These are phyloP conservation scores for Cinnamomum micranthum DNA, from an alignment of 164 flowering plant genomes.

Conservation along the genomic window DNA sequence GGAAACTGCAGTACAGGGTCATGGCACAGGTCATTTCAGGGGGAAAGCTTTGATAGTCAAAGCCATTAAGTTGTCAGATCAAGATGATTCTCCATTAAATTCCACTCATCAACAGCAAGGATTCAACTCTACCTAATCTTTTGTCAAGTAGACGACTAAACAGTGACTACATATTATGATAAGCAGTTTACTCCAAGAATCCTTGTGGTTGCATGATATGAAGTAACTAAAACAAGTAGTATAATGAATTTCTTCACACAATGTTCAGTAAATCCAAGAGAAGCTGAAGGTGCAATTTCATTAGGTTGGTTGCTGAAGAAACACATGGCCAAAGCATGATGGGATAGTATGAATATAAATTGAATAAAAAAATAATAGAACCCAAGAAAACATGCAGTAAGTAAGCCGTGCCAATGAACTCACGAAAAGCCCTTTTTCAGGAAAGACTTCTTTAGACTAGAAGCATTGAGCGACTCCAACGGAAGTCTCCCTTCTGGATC, in stretches of 20 bases:
- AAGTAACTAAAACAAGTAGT: not conserved
- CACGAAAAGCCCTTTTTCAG: conserved; percentile 82
- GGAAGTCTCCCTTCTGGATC: conserved; percentile 94
- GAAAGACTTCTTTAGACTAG: conserved; percentile 66
- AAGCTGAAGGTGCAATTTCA: not conserved
- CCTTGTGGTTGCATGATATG: not conserved
- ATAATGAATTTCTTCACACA: not conserved
- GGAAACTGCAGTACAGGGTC: too few relatives aligned
- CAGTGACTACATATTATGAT: not conserved
- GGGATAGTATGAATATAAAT: too few relatives aligned
- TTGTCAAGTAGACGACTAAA: not conserved
- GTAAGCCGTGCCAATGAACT: conserved; percentile 33
- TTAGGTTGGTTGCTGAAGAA: not conserved
- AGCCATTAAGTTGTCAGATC: too few relatives aligned
- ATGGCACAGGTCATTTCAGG: too few relatives aligned
- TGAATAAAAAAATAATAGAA: not conserved
- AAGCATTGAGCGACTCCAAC: conserved; percentile 69
- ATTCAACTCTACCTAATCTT: not conserved
- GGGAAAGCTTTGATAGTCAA: too few relatives aligned
- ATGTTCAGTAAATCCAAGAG: not conserved
- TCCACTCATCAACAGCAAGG: too few relatives aligned
- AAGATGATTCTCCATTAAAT: too few relatives aligned
- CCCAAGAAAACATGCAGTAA: not conserved
- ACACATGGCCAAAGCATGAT: not conserved
- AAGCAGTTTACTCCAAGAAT: not conserved